Evolutionary conservation across 805 yeast species (phyloP), one percentile per base, ranked within the genome.

Genomic region (Candida pseudoglaebosa): DNA sequence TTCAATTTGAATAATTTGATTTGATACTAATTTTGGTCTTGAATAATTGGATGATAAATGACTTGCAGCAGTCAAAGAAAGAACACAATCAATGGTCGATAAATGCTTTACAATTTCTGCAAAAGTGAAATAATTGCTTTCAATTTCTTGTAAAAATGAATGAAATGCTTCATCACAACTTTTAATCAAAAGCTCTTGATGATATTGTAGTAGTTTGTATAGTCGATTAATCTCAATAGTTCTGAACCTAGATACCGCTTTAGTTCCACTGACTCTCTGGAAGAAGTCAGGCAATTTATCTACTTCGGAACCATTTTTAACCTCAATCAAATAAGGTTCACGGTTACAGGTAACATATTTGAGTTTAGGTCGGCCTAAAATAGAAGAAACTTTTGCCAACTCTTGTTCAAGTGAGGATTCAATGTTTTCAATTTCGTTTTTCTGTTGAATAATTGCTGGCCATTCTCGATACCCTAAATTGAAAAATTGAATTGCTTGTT

Each of bases 291-390:
- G 98, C 2, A 90, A 59, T 1, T 62, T 58, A 31, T 74, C 75
- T 2, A 73, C 66, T 32, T 75, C 75, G 9, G 73, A 60, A 1
- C 65, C 67, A 44, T 80, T 80, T 32, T 87, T 65, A 0, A 91
- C 80, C 50, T 90, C 96, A 16, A 93, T 71, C 34, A 90, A 62
- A 52, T 82, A 84, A 2, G 87, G 82, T 15, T 82, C 84, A 37
- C 78, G 81, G 36, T 75, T 70, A 39, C 75, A 78, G 10, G 80
- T 71, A 19, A 69, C 65, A 49, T 67, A 88, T 15, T 71, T 63
- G 38, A 84, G 53, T 28, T 73, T 65, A 0, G 90, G 84, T 20
- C 86, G 65, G 20, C 71, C 73, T 20, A 86, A 56, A 0, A 69
- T 34, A 1, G 42, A 52, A 35, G 77, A 63, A 2, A 84, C 66